A percentile compares a stretch with the other conserved stretches of the same genome.
Evolutionary conservation across 495 filamentous ascomycete genomes (phyloP).

Genomic region (Neurospora intermedia): DNA sequence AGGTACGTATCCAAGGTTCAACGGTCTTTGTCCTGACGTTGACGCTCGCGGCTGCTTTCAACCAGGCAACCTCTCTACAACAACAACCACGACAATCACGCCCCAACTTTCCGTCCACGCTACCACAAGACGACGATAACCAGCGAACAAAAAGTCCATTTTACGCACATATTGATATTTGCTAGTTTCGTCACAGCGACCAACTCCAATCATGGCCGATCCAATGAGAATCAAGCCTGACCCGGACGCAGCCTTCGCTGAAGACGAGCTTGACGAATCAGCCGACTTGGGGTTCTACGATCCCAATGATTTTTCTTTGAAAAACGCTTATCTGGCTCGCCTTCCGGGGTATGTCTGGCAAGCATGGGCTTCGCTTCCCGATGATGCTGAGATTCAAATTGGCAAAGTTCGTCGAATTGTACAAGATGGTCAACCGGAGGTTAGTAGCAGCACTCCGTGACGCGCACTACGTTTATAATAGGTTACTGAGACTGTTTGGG

Average conservation of each 20-base stretch:
- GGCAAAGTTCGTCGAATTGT: slow-evolving; percentile 53
- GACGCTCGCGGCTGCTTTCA: not conserved
- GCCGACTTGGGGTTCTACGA: slow-evolving; percentile 72
- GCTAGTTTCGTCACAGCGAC: not conserved
- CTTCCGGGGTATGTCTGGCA: slow-evolving; percentile 74
- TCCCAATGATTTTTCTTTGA: slow-evolving; percentile 1
- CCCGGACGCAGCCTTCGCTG: slow-evolving; percentile 48
- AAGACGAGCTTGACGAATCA: slow-evolving; percentile 75
- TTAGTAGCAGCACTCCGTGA: not conserved
- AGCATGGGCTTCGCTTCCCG: slow-evolving; percentile 42
- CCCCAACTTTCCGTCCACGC: not conserved
- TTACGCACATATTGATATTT: not conserved
- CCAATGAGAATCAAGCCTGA: slow-evolving; percentile 53
- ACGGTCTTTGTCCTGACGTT: not conserved
- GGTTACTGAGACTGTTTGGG: slow-evolving; percentile 5
- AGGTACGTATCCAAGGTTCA: not conserved
- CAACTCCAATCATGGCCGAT: slow-evolving; percentile 26
- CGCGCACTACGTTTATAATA: not conserved
- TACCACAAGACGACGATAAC: not conserved
- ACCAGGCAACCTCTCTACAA: not conserved
- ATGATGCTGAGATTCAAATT: slow-evolving; percentile 52
- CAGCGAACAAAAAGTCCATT: not conserved
- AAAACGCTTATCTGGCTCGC: slow-evolving; percentile 60
- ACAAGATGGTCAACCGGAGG: not conserved
- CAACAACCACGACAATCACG: not conserved